Base-by-base conservation (phyloP, 176 grass and related monocot genomes). In the Bolboschoenus planiculmis region DNA sequence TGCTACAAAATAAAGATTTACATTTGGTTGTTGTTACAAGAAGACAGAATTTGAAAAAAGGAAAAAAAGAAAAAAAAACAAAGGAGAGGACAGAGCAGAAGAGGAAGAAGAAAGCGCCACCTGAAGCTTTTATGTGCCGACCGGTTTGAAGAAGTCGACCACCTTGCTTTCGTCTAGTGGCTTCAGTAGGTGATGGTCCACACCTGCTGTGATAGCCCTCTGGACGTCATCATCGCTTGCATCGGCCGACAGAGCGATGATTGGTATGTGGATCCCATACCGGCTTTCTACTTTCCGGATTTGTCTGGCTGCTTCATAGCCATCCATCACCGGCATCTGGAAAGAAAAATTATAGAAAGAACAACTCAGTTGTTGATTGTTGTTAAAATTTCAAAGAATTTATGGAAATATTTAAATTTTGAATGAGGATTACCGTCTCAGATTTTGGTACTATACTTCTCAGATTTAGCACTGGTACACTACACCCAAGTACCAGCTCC, bases 311-410 rank as follows among this genome's bases (percentile, higher is more conserved):
- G 94, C 88, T 66, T 94, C 94, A 67, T 94, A 94, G 33, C 94
- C 94, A 56, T 94, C 84, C 85, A 97, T 94, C 59, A 85, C 30
- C 29, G 94, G 91, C 92, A 94, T 97, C 94, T 97, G 78, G 63
- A 81, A 60, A 47, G 78, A 59, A 70, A 0, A 56, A 61, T 40
- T 26, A 23, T 24, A 60, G 23, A 39, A 81, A 27, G 20, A 40
- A 44, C 10, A 62, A 56, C 6, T 39, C 13, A 43, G n/a, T 59
- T 61, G 10, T 78, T 64, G 10, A 5, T 51, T 26, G 13, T 46
- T 47, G 68, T 24, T 7, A 33, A 65, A 16, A 16, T 34, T n/a
- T 6, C 21, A 81, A 78, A 46, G 37, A 27, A 81, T 23, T 79
- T 10, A 36, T 13, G 4, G 30, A 79, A 29, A 39, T 27, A 51